These are phyloP conservation scores for Flaveria linearis DNA, from an alignment of 129 eudicot genomes.

Conservation along the genomic window DNA sequence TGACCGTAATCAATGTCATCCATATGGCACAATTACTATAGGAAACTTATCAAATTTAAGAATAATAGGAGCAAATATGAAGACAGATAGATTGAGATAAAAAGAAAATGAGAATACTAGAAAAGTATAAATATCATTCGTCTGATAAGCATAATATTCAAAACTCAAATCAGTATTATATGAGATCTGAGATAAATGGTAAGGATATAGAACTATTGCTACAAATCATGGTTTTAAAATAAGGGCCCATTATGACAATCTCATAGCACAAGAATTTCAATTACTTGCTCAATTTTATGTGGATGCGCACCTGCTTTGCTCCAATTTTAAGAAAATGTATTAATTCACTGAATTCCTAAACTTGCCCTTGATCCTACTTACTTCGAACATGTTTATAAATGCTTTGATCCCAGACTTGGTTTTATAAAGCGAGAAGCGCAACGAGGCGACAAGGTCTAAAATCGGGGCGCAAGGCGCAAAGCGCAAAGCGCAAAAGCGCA, in stretches of 20 bases:
- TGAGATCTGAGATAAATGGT: conserved; percentile 3
- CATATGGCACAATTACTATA: conserved; percentile 11
- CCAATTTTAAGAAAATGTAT: conserved; percentile 8
- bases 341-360: conserved; percentile 8
- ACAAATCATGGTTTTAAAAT: neutral
- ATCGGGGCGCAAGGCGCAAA: too few relatives aligned
- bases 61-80: neutral
- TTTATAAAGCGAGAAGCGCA: too few relatives aligned
- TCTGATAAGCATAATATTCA: neutral
- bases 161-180: neutral
- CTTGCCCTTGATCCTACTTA: conserved; percentile 17
- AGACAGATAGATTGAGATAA: neutral
- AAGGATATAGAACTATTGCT: neutral
- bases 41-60: conserved; percentile 3
- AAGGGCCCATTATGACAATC: neutral
- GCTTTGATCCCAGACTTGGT: neutral
- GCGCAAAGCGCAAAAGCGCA: too few relatives aligned
- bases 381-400: conserved; percentile 7
- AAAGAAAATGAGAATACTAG: conserved; percentile 10
- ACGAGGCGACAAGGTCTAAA: too few relatives aligned
- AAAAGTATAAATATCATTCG: neutral
- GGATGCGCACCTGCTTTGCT: conserved; percentile 1
- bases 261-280: conserved; percentile 10
- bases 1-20: neutral
- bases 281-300: neutral